Conservation (phyloP, 2,329 filamentous ascomycete genomes). For the Aureobasidium sp. region DNA sequence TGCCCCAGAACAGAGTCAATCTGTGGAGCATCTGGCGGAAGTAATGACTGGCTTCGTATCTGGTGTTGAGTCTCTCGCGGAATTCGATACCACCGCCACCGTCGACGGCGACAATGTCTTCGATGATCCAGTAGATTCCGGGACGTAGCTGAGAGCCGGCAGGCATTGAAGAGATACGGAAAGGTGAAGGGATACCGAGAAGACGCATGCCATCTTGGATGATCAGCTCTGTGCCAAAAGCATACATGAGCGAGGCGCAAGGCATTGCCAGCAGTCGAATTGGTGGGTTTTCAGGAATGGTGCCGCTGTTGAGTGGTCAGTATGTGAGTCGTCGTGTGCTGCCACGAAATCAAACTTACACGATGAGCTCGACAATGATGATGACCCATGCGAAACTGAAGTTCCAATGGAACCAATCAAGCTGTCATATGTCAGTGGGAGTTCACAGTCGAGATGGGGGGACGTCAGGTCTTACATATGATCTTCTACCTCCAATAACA, state of each 20-base stretch:
- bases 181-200: slow-evolving; percentile 39
- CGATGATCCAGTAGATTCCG: slow-evolving; percentile 49
- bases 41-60: slow-evolving; percentile 47
- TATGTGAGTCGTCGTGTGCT: background rate
- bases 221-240: slow-evolving; percentile 46
- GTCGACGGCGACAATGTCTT: slow-evolving; percentile 49
- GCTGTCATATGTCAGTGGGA: slow-evolving; percentile 25
- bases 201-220: slow-evolving; percentile 43
- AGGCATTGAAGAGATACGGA: slow-evolving; percentile 48
- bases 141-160: slow-evolving; percentile 45
- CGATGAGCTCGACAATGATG: slow-evolving; percentile 51
- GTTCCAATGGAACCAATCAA: slow-evolving; percentile 55
- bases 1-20: slow-evolving; percentile 47
- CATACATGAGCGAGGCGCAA: slow-evolving; percentile 45
- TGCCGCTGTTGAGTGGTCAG: slow-evolving; percentile 33
- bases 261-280: slow-evolving; percentile 50
- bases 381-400: slow-evolving; percentile 49
- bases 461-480: slow-evolving; percentile 27
- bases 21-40: slow-evolving; percentile 49
- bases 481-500: slow-evolving; percentile 42
- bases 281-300: slow-evolving; percentile 40
- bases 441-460: background rate
- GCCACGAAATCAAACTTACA: slow-evolving; percentile 29
- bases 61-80: slow-evolving; percentile 44
- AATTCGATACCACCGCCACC: slow-evolving; percentile 48